Conservation (phyloP, 2,329 filamentous ascomycete species). For the Xylaria polymorpha region DNA sequence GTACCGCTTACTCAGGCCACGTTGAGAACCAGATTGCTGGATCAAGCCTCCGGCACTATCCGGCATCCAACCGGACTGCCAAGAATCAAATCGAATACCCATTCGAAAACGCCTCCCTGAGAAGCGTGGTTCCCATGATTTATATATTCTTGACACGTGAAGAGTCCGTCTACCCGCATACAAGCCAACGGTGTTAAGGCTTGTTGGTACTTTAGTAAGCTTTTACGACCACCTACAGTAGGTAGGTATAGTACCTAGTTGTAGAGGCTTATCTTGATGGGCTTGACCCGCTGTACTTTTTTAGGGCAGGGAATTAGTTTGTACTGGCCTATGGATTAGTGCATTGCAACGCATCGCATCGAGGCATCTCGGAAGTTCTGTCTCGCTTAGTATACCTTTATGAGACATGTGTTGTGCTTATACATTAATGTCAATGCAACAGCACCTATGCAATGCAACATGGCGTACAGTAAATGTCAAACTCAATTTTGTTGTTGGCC, state of each 20-base stretch:
- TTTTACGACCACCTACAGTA: neutral
- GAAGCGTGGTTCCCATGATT: neutral
- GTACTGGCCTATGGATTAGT: neutral
- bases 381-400: neutral
- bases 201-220: conserved; percentile 27
- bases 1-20: conserved; percentile 15
- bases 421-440: neutral
- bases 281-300: conserved; percentile 9
- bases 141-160: conserved; percentile 7
- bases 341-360: neutral
- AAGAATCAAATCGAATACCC: neutral
- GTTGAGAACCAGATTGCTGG: conserved; percentile 26
- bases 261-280: neutral
- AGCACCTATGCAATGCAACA: conserved; percentile 3
- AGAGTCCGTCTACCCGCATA: neutral
- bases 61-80: conserved; percentile 6
- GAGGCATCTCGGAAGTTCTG: neutral
- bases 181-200: neutral
- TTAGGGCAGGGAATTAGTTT: conserved; percentile 4
- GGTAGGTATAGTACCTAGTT: too few relatives aligned
- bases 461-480: neutral
- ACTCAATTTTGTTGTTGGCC: neutral
- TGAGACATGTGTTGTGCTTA: neutral
- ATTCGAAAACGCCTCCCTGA: neutral
- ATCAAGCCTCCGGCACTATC: conserved; percentile 14